Percentiles rank a stretch among this genome's conserved stretches.
Conservation (phyloP, 1,284 basidiomycete species). For the Earliella scabrosa region DNA sequence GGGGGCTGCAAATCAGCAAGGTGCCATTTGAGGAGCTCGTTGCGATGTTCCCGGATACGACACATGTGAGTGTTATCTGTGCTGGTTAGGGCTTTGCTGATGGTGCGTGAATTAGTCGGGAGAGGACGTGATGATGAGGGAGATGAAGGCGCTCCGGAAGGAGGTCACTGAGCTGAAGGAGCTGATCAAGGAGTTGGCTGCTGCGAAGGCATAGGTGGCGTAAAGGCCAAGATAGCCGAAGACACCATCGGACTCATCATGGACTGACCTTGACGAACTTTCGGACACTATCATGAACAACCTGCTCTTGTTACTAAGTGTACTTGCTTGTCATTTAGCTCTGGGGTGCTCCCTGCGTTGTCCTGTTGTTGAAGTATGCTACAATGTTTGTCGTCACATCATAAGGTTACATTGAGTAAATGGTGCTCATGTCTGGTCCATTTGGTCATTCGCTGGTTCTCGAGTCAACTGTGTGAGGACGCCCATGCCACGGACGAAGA, state of each 20-base stretch:
- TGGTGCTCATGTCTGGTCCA: conserved; percentile 15
- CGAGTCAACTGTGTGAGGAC: conserved; percentile 56
- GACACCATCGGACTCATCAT: no score
- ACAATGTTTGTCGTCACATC: no score
- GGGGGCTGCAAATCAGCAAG: conserved; percentile 70
- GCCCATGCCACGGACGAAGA: conserved; percentile 85
- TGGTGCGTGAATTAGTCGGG: conserved; percentile 57
- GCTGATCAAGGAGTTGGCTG: conserved; percentile 44
- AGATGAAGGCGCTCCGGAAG: conserved; percentile 62
- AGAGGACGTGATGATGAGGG: conserved; percentile 68
- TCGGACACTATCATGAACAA: no score
- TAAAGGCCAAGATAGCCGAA: not conserved
- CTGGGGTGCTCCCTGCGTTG: no score
- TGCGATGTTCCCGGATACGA: conserved; percentile 77
- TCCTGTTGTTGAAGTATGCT: no score
- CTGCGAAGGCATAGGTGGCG: conserved; percentile 5
- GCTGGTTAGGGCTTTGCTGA: no score
- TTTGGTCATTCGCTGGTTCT: conserved; percentile 30
- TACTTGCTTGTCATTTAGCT: no score
- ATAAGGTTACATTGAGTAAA: no score
- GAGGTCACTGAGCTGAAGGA: conserved; percentile 61
- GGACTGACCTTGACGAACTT: no score
- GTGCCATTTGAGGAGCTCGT: conserved; percentile 79
- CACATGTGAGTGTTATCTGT: conserved; percentile 70
- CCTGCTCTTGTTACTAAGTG: no score